Base-by-base conservation (phyloP, 306 rosid genomes). In the Castanea sativa region DNA sequence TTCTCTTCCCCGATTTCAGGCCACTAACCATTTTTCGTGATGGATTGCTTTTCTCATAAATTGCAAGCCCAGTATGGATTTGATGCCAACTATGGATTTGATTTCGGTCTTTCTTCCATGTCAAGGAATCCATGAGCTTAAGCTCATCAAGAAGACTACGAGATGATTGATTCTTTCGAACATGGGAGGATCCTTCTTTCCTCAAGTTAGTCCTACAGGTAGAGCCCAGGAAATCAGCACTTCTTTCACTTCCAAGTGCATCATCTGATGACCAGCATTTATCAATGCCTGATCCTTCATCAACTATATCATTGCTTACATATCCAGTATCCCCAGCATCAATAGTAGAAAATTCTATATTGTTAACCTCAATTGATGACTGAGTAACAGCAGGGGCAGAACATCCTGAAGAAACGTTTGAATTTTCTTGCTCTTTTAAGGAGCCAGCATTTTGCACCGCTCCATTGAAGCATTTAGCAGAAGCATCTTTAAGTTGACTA, bases 221-320 rank as follows among this genome's bases (percentile, higher is more conserved):
- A 59, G 76, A 88, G 55, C 85, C 82, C 49, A 61, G 58, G 76
- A 76, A 78, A 30, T 83, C 88, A 25, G 76, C 80, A 49, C 85
- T 81, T 82, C 79, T 81, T 79, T 78, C 93, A 77, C 90, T 87
- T 84, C 74, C 91, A 75, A 20, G 74, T 57, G 86, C 83, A 86
- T 81, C 83, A 69, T 85, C 88, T 59, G 91, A 85, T 70, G 91
- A 87, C 85, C 84, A 83, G 58, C 79, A 79, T 81, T 81, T 85
- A 68, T 86, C 87, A 78, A 85, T 84, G 75, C 84, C 88, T 33
- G 89, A 91, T 55, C 84, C 91, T 86, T 89, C 96, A 76, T 91
- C 93, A 69, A 82, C 73, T 25, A 82, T 73, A 56, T 69, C 76
- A 78, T 89, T 80, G 75, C 85, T 85, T 49, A 51, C 79, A 78